phyloP scores from a whole-genome alignment of 2,329 filamentous ascomycete genomes.

The Ceratocystis huliohia region DNA sequence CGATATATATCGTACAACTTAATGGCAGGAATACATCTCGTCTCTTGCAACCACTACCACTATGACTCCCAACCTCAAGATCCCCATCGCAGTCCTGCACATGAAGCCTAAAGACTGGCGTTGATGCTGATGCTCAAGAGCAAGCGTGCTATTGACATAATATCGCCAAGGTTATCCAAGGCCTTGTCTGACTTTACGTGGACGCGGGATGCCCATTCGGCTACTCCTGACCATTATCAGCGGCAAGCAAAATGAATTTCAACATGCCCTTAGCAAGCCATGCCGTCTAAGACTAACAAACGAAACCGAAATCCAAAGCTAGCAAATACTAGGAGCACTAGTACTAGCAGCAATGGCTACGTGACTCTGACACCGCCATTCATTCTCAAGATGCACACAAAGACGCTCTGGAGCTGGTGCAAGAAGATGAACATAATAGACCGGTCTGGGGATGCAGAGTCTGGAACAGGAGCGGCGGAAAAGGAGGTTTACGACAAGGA shows the following conservation, averaged over 20 bases:
- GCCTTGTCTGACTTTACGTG: neutral
- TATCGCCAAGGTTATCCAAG: neutral
- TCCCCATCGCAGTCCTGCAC: neutral
- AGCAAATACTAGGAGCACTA: neutral
- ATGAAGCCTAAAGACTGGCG: neutral
- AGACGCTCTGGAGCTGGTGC: neutral
- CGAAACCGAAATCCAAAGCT: neutral
- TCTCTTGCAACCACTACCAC: no score
- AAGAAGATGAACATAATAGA: neutral
- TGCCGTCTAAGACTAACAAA: neutral
- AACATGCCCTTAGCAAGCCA: neutral
- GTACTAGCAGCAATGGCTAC: neutral
- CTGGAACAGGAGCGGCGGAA: no score
- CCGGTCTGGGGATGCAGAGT: neutral
- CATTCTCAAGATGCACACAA: neutral
- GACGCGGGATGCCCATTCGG: neutral
- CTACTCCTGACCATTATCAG: no score
- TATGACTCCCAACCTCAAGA: neutral
- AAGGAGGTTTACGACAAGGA: neutral
- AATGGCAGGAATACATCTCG: neutral
- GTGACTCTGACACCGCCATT: no score
- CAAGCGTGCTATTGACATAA: slow-evolving; percentile 1
- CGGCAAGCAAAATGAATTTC: no score
- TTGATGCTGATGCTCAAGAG: slow-evolving; percentile 1
- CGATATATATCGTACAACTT: neutral